These are phyloP conservation scores for Pichia gijzeniarum DNA, from an alignment of 805 yeast genomes.

Conservation along the genomic window DNA sequence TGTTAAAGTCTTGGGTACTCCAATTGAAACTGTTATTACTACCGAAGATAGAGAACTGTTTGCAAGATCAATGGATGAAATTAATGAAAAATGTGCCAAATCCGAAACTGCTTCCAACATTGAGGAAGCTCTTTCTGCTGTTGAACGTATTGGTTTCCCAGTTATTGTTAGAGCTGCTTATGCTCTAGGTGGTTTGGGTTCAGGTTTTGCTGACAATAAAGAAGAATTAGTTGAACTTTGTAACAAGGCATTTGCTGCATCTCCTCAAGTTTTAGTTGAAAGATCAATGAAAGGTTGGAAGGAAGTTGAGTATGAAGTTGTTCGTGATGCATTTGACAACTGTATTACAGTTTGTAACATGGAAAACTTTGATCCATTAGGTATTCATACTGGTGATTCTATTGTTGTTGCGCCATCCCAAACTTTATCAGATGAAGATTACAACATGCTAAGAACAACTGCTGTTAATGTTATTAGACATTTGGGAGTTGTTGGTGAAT, in stretches of 20 bases:
- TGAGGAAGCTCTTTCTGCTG: constrained; percentile 81
- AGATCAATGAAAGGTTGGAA: constrained; percentile 99
- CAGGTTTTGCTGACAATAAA: constrained; percentile 93
- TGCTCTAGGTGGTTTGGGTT: constrained; percentile 96
- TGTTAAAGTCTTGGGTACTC: constrained; percentile 94
- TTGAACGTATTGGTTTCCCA: constrained; percentile 84
- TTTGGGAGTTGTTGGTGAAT: constrained; percentile 98
- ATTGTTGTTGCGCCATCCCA: constrained; percentile 99
- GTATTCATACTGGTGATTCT: constrained; percentile 98
- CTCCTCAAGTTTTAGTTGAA: constrained; percentile 95
- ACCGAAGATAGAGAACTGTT: constrained; percentile 98
- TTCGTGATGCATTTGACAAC: constrained; percentile 93
- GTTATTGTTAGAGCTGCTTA: constrained; percentile 96
- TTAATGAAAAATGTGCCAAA: constrained; percentile 91
- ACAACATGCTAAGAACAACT: constrained; percentile 95
- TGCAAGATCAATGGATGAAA: constrained; percentile 91
- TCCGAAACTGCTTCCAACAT: constrained; percentile 79
- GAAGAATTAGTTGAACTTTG: constrained; percentile 76
- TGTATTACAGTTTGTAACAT: constrained; percentile 98
- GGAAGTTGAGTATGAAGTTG: constrained; percentile 98
- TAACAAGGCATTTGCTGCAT: constrained; percentile 86
- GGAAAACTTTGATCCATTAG: constrained; percentile 98
- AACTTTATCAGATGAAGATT: constrained; percentile 93
- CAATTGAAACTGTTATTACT: constrained; percentile 90
- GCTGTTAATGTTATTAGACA: constrained; percentile 97